These are phyloP conservation scores for Candida mesenterica DNA, from an alignment of 1,139 yeast genomes.

Conservation along the genomic window DNA sequence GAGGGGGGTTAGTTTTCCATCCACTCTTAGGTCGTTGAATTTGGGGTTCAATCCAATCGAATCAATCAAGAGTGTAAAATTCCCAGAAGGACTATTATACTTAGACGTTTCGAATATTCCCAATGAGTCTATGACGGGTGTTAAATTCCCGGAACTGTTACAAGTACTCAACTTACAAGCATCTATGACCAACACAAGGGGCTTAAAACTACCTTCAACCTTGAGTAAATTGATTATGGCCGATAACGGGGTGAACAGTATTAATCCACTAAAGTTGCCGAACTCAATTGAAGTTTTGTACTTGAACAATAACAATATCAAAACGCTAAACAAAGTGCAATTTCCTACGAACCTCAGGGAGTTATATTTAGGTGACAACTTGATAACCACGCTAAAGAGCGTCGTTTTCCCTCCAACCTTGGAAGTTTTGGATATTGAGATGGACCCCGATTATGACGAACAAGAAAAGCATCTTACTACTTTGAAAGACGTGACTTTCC, in stretches of 20 bases:
- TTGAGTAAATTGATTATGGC: conserved; percentile 34
- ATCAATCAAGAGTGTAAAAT: conserved; percentile 40
- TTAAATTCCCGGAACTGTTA: conserved; percentile 44
- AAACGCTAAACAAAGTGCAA: conserved; percentile 44
- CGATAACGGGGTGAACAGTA: conserved; percentile 46
- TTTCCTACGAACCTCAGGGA: conserved; percentile 38
- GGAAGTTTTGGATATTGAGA: conserved; percentile 41
- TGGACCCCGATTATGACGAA: conserved; percentile 43
- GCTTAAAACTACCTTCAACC: conserved; percentile 39
- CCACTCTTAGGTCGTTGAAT: conserved; percentile 28
- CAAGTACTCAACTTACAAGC: conserved; percentile 40
- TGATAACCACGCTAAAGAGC: conserved; percentile 45
- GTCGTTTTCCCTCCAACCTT: conserved; percentile 40
- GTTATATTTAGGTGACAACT: conserved; percentile 43
- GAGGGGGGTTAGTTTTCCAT: conserved; percentile 41
- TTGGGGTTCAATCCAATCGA: conserved; percentile 45
- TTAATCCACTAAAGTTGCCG: conserved; percentile 46
- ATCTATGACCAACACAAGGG: conserved; percentile 48
- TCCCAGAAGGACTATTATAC: conserved; percentile 37
- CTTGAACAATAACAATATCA: conserved; percentile 42
- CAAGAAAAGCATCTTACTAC: conserved; percentile 45
- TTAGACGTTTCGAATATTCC: conserved; percentile 46
- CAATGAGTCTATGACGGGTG: conserved; percentile 49
- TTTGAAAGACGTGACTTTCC: conserved; percentile 43
- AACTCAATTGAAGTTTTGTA: conserved; percentile 38